Evolutionary conservation across 2,329 filamentous ascomycete species (phyloP), one percentile per base, ranked within the genome.

Genomic region (Fusarium avenaceum): DNA sequence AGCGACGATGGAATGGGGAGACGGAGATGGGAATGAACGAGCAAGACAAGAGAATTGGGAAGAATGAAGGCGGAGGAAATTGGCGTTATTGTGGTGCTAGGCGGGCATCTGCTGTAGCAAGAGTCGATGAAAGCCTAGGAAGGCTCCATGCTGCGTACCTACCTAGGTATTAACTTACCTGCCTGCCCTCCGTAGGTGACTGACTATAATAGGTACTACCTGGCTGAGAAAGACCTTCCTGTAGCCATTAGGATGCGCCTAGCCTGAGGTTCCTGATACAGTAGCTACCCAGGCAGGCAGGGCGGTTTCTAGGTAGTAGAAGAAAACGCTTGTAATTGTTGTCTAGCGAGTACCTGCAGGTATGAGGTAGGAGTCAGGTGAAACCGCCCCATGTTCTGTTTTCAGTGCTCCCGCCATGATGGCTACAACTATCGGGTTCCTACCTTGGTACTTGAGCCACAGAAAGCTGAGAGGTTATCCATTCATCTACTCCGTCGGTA

Each of bases 51-150:
- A 65, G 30, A 24, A 30, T 46, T 42, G 42, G 55, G 30, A 67
- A 69, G 66, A 69, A 69, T 70, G 66, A 63, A 69, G 66, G 66
- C 62, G 62, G 62, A 50, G 10, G 43, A 50, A 32, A 35, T 39
- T 61, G 57, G 63, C 33, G 44, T 67, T 46, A 32, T 32, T 26
- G 22, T 22, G 13, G 40, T 55, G 26, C 35, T 33, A 32, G 30
- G 30, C 6, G 4, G 30, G 30, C 10, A 32, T 10, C 30, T 33
- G 14, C 13, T 6, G 10, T 30, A 30, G 4, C 10, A 11, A 30
- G 28, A 42, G 15, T 22, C 26, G 20, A 38, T n/a, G 14, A 35
- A 44, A 14, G 30, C 28, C 9, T 30, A 30, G 28, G 28, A 30
- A 30, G 28, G 10, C 11, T 13, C 10, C 4, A 30, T 30, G 28